Evolutionary conservation across 371 early-diverging fungal species (phyloP).

Genomic region (Mortierella sp.): DNA sequence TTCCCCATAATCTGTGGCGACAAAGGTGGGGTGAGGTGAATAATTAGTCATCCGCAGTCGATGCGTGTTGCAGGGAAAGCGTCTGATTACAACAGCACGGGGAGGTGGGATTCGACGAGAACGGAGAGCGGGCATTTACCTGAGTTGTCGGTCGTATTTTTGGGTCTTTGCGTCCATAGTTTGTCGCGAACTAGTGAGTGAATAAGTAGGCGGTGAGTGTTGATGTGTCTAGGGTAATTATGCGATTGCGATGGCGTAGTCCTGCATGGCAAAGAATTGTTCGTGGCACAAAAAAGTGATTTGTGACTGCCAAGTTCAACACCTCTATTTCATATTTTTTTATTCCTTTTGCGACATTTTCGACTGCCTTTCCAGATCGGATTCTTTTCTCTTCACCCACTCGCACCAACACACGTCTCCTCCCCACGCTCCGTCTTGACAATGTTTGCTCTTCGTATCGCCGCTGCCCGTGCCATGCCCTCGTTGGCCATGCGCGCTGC

Average conservation of each 20-base stretch:
- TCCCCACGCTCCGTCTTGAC: not conserved
- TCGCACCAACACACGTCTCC: not conserved
- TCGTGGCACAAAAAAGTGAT: no score
- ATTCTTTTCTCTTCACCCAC: not conserved
- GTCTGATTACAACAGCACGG: no score
- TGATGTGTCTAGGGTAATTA: not conserved
- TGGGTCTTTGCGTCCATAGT: slow-evolving; percentile 66
- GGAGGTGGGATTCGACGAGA: no score
- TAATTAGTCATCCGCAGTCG: slow-evolving; percentile 30
- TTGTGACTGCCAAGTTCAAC: no score
- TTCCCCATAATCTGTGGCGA: slow-evolving; percentile 85
- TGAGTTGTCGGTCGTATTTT: slow-evolving; percentile 93
- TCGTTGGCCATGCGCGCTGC: slow-evolving; percentile 51
- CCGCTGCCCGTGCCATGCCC: slow-evolving; percentile 48
- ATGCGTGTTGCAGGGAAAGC: not conserved
- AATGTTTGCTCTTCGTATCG: slow-evolving; percentile 53
- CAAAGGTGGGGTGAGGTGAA: not conserved
- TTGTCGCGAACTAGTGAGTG: not conserved
- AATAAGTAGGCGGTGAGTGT: not conserved
- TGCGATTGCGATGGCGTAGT: not conserved
- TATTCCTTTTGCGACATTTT: not conserved
- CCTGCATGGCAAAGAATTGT: no score
- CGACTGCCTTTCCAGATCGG: not conserved
- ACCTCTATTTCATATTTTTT: no score
- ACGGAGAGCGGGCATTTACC: slow-evolving; percentile 58